Evolutionary conservation across 352 stramenopile genomes (phyloP), one percentile per base, ranked within the genome.

Genomic region (Globisporangium megalacanthum): DNA sequence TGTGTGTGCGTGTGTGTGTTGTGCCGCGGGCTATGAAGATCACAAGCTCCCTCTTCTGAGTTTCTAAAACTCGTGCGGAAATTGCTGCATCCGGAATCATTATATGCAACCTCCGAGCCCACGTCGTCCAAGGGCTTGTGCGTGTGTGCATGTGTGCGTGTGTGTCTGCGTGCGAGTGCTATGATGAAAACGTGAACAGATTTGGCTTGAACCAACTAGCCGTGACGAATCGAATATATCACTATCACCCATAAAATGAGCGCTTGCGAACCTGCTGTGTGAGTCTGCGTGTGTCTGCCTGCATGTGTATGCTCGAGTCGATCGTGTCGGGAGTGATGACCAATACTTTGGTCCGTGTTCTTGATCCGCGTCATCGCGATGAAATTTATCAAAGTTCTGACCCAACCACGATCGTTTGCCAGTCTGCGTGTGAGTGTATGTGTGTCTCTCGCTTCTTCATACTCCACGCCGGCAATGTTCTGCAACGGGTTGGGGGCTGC

Each of bases 231-330:
- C 71, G 62, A 91, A 92, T 84, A 83, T 89, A 92, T 89, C 82
- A 94, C 82, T 92, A 94, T 94, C 84, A 94, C 84, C 84, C 84
- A 94, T 94, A 92, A 92, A 90, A 88, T 94, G 84, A 94, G 84
- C 84, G 65, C 77, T 87, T 64, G 7, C 62, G 55, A 33, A 54
- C 51, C 58, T 45, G 64, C 4, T 56, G 37, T 52, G 42, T 65
- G 25, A 37, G 5, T 63, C 19, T 56, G 20, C 68, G 19, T 60
- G n/a, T 56, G 37, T 62, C 22, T 66, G 36, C 66, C 20, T 71
- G 57, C 58, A 29, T 75, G 39, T 54, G 3, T 54, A 31, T 35
- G 2, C n/a, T 2, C 0, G 22, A 52, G 36, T 22, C 22, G 29
- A 60, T 20, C 8, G 45, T 52, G 57, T 67, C 62, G 77, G 78